phyloP scores from a whole-genome alignment of 2,329 filamentous ascomycete genomes.

The Erysiphe neolycopersici region DNA sequence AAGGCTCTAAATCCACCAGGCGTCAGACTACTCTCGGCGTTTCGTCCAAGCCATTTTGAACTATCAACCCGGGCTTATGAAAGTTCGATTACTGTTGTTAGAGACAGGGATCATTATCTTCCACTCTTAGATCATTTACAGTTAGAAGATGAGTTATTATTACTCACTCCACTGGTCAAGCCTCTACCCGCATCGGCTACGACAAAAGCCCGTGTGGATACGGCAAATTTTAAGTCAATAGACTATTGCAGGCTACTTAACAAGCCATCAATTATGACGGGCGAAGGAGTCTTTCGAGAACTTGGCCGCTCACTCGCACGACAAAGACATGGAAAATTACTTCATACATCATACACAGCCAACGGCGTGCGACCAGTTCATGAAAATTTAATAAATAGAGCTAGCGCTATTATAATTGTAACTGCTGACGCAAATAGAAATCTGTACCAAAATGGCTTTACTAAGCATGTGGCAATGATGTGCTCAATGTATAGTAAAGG shows the following conservation, averaged over 20 bases:
- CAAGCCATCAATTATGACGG: slow-evolving; percentile 50
- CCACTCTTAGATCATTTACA: slow-evolving; percentile 63
- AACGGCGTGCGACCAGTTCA: slow-evolving; percentile 82
- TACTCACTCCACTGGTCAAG: slow-evolving; percentile 74
- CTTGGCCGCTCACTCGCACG: slow-evolving; percentile 69
- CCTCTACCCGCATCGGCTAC: slow-evolving; percentile 74
- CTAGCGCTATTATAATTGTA: slow-evolving; percentile 67
- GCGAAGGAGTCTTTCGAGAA: slow-evolving; percentile 77
- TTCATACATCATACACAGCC: slow-evolving; percentile 87
- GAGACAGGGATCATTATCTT: slow-evolving; percentile 64
- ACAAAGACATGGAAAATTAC: slow-evolving; percentile 57
- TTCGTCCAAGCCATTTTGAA: slow-evolving; percentile 58
- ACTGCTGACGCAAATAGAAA: slow-evolving; percentile 89
- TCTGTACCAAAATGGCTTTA: slow-evolving; percentile 79
- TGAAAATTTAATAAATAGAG: slow-evolving; percentile 72
- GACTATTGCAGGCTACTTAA: slow-evolving; percentile 28
- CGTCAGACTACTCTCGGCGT: slow-evolving; percentile 44
- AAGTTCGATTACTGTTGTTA: slow-evolving; percentile 72
- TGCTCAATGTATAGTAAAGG: slow-evolving; percentile 56
- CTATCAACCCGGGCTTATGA: slow-evolving; percentile 75
- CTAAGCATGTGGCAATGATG: slow-evolving; percentile 89
- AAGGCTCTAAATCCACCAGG: slow-evolving; percentile 74
- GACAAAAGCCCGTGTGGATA: slow-evolving; percentile 39
- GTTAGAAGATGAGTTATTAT: slow-evolving; percentile 62
- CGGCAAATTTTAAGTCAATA: slow-evolving; percentile 17